Base-by-base conservation (phyloP, 176 grass and related monocot genomes). In the Oropetium thomaeum region DNA sequence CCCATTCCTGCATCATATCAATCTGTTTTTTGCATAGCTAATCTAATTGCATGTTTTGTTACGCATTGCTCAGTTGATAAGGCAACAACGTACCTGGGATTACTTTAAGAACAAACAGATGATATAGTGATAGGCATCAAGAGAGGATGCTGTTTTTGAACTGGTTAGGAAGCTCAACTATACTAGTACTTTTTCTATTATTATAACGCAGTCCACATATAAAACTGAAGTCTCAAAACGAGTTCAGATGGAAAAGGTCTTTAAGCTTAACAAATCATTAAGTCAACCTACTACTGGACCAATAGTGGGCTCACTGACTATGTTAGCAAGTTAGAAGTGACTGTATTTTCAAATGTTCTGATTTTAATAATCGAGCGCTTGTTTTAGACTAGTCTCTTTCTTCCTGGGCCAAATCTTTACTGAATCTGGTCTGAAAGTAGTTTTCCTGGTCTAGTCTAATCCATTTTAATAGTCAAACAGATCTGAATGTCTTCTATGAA, bases 171-270 rank as follows among this genome's bases (percentile, higher is more conserved):
- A 53, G 20, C 20, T 26, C 20, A 54, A 32, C 44, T 8, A 5
- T 9, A 22, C 14, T 38, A 26, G 10, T n/a, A n/a, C n/a, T n/a
- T 54, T 71, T 53, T 32, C 11, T 37, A 10, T 34, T 10, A 25
- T 17, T 54, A 34, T 9, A 53, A 71, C 5, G 49, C 12, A 22
- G n/a, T 38, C 48, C 20, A 26, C 32, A 71, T 53, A 71, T 71
- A 54, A 54, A 71, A 53, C 15, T 72, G 48, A 71, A 54, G 69
- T 72, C 48, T 37, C 48, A 5, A 38, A 71, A 37, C 20, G 8
- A 16, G 31, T 38, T 55, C 48, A 54, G 48, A 72, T 35, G 30
- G 48, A 38, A 48, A 45, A 72, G 51, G 32, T 55, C 69, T 54
- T 71, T 6, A 11, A 54, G 20, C 32, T 71, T 37, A 12, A 20